Percentiles rank a stretch among this genome's conserved stretches.
Conservation (phyloP, 345 rosid species). For the Lumnitzera littorea region DNA sequence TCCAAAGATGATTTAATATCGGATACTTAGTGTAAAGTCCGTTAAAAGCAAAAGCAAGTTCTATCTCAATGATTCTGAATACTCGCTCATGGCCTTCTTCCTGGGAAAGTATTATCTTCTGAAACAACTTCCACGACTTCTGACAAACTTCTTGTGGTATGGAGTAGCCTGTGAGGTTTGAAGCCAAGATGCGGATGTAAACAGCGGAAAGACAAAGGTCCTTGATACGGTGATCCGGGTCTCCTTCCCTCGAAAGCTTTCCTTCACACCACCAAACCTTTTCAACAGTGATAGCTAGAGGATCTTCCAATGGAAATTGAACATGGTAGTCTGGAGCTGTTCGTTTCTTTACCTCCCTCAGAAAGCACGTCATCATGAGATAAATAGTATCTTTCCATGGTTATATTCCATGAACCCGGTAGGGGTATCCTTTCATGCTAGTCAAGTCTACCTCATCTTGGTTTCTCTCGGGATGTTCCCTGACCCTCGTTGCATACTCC, state of each 20-base stretch:
- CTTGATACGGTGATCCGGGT: background rate
- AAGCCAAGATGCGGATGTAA: background rate
- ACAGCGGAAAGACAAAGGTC: background rate
- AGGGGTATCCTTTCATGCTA: background rate
- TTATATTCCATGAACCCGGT: no score
- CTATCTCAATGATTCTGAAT: background rate
- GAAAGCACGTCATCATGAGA: no score
- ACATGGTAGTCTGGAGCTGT: no score
- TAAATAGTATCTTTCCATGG: no score
- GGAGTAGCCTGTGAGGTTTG: background rate
- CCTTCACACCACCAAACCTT: background rate
- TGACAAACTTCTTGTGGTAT: background rate
- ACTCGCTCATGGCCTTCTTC: background rate
- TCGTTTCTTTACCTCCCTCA: no score
- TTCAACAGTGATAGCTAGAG: background rate
- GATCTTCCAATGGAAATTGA: no score
- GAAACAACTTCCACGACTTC: background rate
- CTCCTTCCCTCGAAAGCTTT: background rate
- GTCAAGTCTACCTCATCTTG: background rate
- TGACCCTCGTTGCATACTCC: no score
- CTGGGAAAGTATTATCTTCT: background rate
- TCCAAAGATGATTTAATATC: background rate
- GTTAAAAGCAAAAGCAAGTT: background rate
- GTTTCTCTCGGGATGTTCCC: background rate
- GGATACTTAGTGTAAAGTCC: conserved; percentile 3